Evolutionary conservation across 2,329 filamentous ascomycete species (phyloP), one percentile per base, ranked within the genome.

Genomic region (Alternaria incomplexa): DNA sequence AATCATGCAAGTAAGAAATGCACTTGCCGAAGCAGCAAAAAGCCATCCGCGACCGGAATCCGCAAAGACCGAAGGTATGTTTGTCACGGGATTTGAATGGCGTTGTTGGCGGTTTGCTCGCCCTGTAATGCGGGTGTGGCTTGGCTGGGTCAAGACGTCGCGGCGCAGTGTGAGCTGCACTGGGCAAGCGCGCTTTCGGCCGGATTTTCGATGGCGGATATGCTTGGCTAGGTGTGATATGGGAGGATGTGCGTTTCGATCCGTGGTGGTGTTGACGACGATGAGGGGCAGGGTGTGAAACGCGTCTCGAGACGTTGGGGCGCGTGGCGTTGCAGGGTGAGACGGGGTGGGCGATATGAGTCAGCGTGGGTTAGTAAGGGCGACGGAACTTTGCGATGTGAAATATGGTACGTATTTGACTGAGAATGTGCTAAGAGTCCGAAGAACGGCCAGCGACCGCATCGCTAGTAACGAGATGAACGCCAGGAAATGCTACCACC

Each of bases 131-230:
- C 50, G 25, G 32, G 15, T 46, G 22, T 53, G 44, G 23, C 57
- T 60, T 60, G 57, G 57, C 57, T 48, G 48, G 30, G 57, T 43
- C 4, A 55, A 60, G 57, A n/a, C 50, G 57, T 60, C 43, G 52
- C 48, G 50, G 50, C 22, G 9, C 4, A 25, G 25, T 43, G 17
- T 46, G 36, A 25, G 26, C n/a, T 26, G 32, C 36, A 25, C 45
- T 43, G 43, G 56, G 17, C 13, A 54, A 30, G 40, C 36, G 48
- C 46, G 25, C 20, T 52, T 25, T 52, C 20, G 17, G 30, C 6
- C 3, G 6, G 30, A n/a, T 52, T 23, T 11, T 6, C 11, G 4
- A 32, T 1, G 20, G n/a, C 9, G 22, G 13, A 4, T 36, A 25
- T 36, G 13, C 28, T 52, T 52, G 48, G 48, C 48, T 52, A 13